Evolutionary conservation across 345 rosid species (phyloP).

Genomic region (Cardamine chenopodiifolia): DNA sequence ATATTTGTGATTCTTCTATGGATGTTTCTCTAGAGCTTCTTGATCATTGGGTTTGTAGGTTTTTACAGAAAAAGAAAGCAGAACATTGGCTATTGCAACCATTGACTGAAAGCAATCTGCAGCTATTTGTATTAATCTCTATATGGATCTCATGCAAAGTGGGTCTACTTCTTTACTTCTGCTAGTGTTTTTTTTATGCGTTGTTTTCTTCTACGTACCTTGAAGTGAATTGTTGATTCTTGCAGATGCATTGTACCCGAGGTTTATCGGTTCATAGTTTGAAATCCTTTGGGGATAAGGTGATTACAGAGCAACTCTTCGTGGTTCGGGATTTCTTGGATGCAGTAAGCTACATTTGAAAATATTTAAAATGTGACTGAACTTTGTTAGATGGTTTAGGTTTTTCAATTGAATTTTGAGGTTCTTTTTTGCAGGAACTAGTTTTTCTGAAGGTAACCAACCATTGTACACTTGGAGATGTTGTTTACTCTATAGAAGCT

Average conservation of each 20-base stretch:
- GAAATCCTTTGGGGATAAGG: constrained; percentile 56
- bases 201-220: constrained; percentile 41
- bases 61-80: constrained; percentile 27
- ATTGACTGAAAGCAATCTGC: constrained; percentile 67
- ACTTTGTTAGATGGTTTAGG: background rate
- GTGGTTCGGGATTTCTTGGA: constrained; percentile 64
- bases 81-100: constrained; percentile 71
- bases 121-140: constrained; percentile 67
- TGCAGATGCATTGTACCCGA: constrained; percentile 53
- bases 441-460: constrained; percentile 66
- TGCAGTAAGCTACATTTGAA: constrained; percentile 56
- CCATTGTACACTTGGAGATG: background rate
- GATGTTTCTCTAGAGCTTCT: no score
- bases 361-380: background rate
- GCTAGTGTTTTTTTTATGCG: background rate
- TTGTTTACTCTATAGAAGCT: constrained; percentile 2
- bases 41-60: constrained; percentile 46
- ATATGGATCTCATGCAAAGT: constrained; percentile 83
- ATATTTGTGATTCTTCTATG: no score
- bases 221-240: constrained; percentile 11
- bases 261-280: constrained; percentile 55
- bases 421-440: constrained; percentile 53
- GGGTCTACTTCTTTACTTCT: constrained; percentile 17
- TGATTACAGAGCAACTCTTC: constrained; percentile 72
- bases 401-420: constrained; percentile 11